Conservation (phyloP, 257 asterid species). For the Ajuga chamaepitys region DNA sequence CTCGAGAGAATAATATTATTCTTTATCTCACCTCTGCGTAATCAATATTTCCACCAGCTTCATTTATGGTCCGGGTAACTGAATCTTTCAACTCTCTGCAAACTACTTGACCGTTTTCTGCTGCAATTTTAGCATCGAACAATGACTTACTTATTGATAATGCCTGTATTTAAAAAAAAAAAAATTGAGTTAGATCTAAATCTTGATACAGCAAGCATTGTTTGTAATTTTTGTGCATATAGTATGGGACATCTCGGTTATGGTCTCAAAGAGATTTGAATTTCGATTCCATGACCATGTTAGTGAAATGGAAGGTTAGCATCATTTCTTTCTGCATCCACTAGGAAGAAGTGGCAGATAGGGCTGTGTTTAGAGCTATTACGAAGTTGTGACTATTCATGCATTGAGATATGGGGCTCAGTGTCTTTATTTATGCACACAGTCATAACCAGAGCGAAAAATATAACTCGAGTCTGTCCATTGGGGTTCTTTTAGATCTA, state of each 20-base stretch:
- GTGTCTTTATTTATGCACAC: not conserved
- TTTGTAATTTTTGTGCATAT: not conserved
- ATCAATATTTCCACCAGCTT: conserved; percentile 81
- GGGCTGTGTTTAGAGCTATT: not conserved
- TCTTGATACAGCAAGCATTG: not conserved
- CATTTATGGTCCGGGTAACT: conserved; percentile 32
- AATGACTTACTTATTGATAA: conserved; percentile 62
- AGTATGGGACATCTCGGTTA: not conserved
- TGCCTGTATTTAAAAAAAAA: conserved; percentile 45
- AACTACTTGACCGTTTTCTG: conserved; percentile 45
- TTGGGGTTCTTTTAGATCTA: not conserved
- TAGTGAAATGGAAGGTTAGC: not conserved
- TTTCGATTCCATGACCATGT: not conserved
- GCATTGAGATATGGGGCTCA: not conserved
- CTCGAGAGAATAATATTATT: no score
- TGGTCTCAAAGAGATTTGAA: not conserved
- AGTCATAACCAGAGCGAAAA: not conserved
- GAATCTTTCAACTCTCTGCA: conserved; percentile 52
- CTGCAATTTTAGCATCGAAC: conserved; percentile 46
- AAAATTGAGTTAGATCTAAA: not conserved
- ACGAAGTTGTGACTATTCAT: not conserved
- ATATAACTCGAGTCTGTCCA: not conserved
- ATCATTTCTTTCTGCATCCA: not conserved
- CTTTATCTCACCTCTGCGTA: no score
- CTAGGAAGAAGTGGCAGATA: not conserved